Percentiles rank a stretch among this genome's conserved stretches.
phyloP scores from a whole-genome alignment of 129 eudicot genomes.

The Sambucus nigra region DNA sequence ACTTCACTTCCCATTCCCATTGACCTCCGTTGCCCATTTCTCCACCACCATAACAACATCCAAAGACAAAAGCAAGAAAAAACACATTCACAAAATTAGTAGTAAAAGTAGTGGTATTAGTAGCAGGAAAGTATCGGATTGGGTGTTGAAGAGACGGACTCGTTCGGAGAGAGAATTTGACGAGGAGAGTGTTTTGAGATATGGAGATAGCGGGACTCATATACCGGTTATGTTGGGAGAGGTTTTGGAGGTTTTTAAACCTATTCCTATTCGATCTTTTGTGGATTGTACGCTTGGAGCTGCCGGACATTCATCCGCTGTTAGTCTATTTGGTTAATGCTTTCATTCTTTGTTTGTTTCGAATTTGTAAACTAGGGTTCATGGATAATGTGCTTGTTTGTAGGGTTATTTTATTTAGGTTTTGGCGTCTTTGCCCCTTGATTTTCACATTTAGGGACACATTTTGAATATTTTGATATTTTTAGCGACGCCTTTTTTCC shows the following conservation, averaged over 20 bases:
- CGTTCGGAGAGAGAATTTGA: conserved; percentile 80
- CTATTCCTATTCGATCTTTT: conserved; percentile 41
- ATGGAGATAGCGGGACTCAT: conserved; percentile 50
- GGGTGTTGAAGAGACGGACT: conserved; percentile 62
- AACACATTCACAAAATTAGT: conserved; percentile 10
- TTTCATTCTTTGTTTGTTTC: too few species aligned
- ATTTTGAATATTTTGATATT: too few species aligned
- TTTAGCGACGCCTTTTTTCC: too few species aligned
- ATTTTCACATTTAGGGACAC: too few species aligned
- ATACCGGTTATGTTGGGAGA: conserved; percentile 92
- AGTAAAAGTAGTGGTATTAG: conserved; percentile 16
- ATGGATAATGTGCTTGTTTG: too few species aligned
- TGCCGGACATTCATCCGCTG: conserved; percentile 90
- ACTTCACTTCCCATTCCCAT: conserved; percentile 3
- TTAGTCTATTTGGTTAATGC: too few species aligned
- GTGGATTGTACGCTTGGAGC: conserved; percentile 97
- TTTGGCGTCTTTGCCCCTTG: too few species aligned
- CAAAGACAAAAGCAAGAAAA: conserved; percentile 9
- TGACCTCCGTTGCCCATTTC: conserved; percentile 14
- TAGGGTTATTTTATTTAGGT: too few species aligned
- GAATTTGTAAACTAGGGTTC: too few species aligned
- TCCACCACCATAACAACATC: conserved; percentile 27
- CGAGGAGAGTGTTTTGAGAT: conserved; percentile 44
- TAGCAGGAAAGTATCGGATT: conserved; percentile 22
- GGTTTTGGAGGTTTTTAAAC: conserved; percentile 69